Evolutionary conservation across 306 rosid genomes (phyloP).

Genomic region (Pterocarpus santalinus): DNA sequence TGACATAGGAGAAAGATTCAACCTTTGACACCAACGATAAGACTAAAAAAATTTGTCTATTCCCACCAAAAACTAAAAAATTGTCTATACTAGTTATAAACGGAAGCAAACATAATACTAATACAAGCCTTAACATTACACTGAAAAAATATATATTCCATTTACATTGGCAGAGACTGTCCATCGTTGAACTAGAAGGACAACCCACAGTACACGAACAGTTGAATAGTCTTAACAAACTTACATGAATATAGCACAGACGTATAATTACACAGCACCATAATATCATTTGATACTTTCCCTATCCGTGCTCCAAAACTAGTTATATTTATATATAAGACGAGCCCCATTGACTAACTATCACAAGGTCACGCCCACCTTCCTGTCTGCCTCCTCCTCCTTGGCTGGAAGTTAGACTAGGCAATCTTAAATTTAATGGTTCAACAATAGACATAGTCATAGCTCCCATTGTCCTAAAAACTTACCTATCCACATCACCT

Average conservation of each 20-base stretch:
- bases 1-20: background rate
- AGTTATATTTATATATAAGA: slow-evolving; percentile 57
- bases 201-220: slow-evolving; percentile 45
- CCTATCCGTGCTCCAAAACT: slow-evolving; percentile 68
- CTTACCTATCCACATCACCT: slow-evolving; percentile 54
- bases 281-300: slow-evolving; percentile 63
- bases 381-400: slow-evolving; percentile 52
- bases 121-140: slow-evolving; percentile 46
- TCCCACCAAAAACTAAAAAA: background rate
- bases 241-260: slow-evolving; percentile 59
- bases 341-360: slow-evolving; percentile 59
- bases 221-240: slow-evolving; percentile 53
- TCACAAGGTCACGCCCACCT: slow-evolving; percentile 55
- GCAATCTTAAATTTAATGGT: slow-evolving; percentile 57
- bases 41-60: too few relatives aligned
- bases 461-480: slow-evolving; percentile 53
- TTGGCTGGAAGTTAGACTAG: slow-evolving; percentile 57
- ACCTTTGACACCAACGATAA: background rate
- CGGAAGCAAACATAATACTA: slow-evolving; percentile 30
- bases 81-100: background rate
- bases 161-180: slow-evolving; percentile 58
- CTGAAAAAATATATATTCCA: slow-evolving; percentile 34
- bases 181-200: slow-evolving; percentile 46
- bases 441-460: slow-evolving; percentile 54
- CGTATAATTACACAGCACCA: slow-evolving; percentile 64